Conservation (phyloP, 192 early-diverging fungal species). For the Geranomyces michiganensis region DNA sequence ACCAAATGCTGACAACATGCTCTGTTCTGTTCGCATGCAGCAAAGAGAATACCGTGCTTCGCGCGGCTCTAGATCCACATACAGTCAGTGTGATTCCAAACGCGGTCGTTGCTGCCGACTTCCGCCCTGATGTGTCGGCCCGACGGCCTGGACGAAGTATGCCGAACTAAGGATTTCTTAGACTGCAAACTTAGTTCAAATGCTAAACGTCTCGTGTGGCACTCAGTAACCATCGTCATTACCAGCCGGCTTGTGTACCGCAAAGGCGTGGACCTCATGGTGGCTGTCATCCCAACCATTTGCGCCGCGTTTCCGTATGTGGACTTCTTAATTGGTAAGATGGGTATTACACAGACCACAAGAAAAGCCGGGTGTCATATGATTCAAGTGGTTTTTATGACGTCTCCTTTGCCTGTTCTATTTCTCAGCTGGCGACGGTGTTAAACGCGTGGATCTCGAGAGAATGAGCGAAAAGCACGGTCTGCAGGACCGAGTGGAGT, state of each 20-base stretch:
- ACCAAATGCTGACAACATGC: too few species aligned
- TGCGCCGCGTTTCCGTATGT: constrained; percentile 80
- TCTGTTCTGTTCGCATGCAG: constrained; percentile 45
- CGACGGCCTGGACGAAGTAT: constrained; percentile 76
- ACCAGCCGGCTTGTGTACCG: constrained; percentile 91
- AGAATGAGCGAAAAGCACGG: constrained; percentile 94
- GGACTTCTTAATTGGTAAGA: constrained; percentile 91
- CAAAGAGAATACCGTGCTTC: constrained; percentile 97
- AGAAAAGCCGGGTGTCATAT: too few species aligned
- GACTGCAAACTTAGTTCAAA: background rate
- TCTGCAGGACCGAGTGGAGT: constrained; percentile 88
- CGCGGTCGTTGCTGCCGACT: constrained; percentile 92
- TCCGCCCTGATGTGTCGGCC: constrained; percentile 76
- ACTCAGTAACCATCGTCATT: constrained; percentile 88
- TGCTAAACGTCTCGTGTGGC: background rate
- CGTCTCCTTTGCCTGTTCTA: background rate
- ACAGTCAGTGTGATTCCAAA: constrained; percentile 97
- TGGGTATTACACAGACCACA: too few species aligned
- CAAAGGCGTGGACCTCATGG: constrained; percentile 92
- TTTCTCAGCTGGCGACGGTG: constrained; percentile 83
- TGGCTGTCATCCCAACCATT: constrained; percentile 88
- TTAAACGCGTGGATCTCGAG: constrained; percentile 93
- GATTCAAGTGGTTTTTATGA: background rate
- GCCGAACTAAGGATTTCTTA: too few species aligned
- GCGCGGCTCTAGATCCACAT: constrained; percentile 85